These are phyloP conservation scores for Camelina neglecta DNA, from an alignment of 345 rosid species.

Conservation along the genomic window DNA sequence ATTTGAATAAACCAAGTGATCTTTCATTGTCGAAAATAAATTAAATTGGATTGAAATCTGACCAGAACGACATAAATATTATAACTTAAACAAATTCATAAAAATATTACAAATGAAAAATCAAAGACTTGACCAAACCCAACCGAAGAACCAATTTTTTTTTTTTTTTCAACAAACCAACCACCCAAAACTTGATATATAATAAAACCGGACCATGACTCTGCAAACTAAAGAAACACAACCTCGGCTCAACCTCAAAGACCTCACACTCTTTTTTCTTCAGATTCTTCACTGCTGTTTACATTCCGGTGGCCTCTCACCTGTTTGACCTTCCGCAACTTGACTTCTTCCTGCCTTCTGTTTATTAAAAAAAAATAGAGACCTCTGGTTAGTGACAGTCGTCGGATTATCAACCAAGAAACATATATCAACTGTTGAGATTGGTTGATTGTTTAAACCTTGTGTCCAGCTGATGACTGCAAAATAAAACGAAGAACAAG, in stretches of 20 bases:
- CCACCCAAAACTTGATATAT: conserved; percentile 60
- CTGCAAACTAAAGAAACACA: conserved; percentile 34
- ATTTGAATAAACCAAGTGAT: too few relatives aligned
- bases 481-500: conserved; percentile 25
- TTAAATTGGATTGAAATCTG: conserved; percentile 13
- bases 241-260: neutral
- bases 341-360: conserved; percentile 67
- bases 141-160: conserved; percentile 26
- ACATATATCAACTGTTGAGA: neutral
- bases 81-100: conserved; percentile 23
- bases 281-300: conserved; percentile 74
- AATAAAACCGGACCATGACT: conserved; percentile 43
- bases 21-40: neutral
- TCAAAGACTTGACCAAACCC: conserved; percentile 27
- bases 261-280: neutral
- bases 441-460: conserved; percentile 48
- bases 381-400: conserved; percentile 7
- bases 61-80: conserved; percentile 20
- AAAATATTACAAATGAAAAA: conserved; percentile 33
- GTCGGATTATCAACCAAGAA: neutral
- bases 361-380: conserved; percentile 1
- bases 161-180: conserved; percentile 39
- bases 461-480: conserved; percentile 63
- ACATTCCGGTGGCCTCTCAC: conserved; percentile 95
- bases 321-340: conserved; percentile 57